These are phyloP conservation scores for Neurospora sp. DNA, from an alignment of 2,329 filamentous ascomycete genomes.

Conservation along the genomic window DNA sequence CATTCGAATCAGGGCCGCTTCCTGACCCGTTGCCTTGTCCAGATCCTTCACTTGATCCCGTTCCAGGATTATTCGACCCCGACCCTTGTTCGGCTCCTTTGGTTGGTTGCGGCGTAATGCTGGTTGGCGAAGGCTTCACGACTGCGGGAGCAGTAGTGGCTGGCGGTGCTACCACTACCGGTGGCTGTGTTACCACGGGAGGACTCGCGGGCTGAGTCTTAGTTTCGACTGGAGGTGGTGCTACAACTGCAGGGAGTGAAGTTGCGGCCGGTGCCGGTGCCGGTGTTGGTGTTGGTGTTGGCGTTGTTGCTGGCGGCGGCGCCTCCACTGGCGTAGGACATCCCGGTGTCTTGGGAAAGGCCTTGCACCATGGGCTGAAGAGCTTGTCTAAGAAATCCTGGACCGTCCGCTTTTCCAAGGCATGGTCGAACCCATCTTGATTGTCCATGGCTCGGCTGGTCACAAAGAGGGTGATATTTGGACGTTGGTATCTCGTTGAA, in stretches of 20 bases:
- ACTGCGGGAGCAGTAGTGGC: background rate
- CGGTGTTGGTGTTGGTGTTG: background rate
- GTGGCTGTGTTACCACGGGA: background rate
- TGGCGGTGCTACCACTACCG: background rate
- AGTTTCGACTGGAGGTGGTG: background rate
- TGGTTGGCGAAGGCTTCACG: background rate
- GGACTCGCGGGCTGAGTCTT: background rate
- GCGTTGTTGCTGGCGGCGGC: background rate
- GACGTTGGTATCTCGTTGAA: background rate
- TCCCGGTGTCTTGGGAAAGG: background rate
- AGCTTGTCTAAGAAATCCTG: background rate
- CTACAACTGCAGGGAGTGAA: background rate
- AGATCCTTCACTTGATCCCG: background rate
- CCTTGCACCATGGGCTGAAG: background rate
- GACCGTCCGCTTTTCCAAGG: background rate
- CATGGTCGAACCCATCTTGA: background rate
- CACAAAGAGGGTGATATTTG: background rate
- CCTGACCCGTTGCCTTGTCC: background rate
- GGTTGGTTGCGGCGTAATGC: background rate
- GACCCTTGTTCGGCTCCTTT: background rate
- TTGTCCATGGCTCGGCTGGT: background rate
- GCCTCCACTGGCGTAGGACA: background rate
- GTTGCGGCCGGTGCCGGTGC: background rate
- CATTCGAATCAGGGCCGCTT: background rate
- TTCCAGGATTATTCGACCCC: background rate